phyloP scores from a whole-genome alignment of 2,329 filamentous ascomycete species.

The Hymenotorrendiella dingleyae region DNA sequence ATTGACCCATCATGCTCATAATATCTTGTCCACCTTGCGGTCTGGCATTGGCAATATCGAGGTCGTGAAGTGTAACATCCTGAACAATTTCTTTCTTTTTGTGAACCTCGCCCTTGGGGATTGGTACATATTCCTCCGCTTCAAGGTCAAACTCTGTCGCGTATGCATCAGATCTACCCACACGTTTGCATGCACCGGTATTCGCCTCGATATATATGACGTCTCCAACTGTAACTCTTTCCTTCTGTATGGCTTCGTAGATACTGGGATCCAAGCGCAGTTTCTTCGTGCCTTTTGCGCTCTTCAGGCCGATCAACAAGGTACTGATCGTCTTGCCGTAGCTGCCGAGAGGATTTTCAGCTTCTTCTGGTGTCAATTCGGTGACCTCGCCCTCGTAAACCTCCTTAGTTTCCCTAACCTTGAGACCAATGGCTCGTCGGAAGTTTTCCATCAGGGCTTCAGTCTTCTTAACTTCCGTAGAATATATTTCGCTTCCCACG shows the following conservation, averaged over 20 bases:
- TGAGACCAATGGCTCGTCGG: conserved; percentile 87
- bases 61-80: conserved; percentile 92
- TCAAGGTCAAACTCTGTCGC: conserved; percentile 98
- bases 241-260: conserved; percentile 98
- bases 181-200: conserved; percentile 94
- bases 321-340: conserved; percentile 98
- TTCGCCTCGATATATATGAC: conserved; percentile 99
- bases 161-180: conserved; percentile 92
- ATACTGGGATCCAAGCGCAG: conserved; percentile 94
- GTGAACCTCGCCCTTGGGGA: conserved; percentile 97
- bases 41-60: conserved; percentile 91
- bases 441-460: conserved; percentile 99
- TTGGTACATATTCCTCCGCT: conserved; percentile 97
- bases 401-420: conserved; percentile 97
- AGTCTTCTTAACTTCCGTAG: conserved; percentile 98
- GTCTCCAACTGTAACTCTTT: conserved; percentile 90
- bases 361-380: conserved; percentile 94
- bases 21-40: conserved; percentile 98
- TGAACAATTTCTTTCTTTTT: conserved; percentile 99
- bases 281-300: conserved; percentile 95
- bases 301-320: conserved; percentile 89
- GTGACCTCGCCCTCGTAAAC: conserved; percentile 99
- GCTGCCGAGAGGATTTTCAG: conserved; percentile 92
- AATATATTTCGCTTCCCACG: conserved; percentile 96
- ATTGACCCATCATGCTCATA: conserved; percentile 99